phyloP scores from a whole-genome alignment of 1,139 yeast genomes.

The Yamadazyma friedrichii region DNA sequence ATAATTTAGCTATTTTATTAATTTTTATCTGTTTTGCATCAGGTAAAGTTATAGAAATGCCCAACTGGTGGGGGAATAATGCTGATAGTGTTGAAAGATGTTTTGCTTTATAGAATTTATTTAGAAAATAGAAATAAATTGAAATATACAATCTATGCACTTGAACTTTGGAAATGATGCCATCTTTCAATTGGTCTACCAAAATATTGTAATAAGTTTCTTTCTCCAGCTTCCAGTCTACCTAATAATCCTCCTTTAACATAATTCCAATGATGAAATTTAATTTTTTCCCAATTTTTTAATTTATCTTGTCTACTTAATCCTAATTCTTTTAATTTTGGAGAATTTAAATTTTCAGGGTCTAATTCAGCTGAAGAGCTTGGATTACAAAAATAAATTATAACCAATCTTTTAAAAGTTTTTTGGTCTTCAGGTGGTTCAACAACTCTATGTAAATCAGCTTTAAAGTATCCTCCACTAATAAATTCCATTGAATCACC shows the following conservation, averaged over 20 bases:
- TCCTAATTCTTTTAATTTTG: constrained; percentile 29
- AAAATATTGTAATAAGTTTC: constrained; percentile 25
- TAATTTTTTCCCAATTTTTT: constrained; percentile 33
- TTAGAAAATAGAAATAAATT: background rate
- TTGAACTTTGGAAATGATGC: constrained; percentile 24
- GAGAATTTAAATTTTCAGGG: constrained; percentile 34
- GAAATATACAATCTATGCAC: constrained; percentile 2
- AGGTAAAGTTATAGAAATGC: constrained; percentile 29
- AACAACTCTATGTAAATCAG: constrained; percentile 46
- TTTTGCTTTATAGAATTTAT: constrained; percentile 20
- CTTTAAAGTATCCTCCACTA: constrained; percentile 49
- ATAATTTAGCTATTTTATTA: constrained; percentile 36
- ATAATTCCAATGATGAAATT: constrained; percentile 35
- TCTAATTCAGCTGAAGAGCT: constrained; percentile 30
- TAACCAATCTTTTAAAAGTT: constrained; percentile 34
- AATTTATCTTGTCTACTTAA: constrained; percentile 16
- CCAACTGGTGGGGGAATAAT: constrained; percentile 52
- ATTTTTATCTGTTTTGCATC: constrained; percentile 36
- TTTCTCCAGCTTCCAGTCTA: constrained; percentile 31
- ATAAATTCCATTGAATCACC: constrained; percentile 51
- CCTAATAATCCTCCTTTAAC: constrained; percentile 39
- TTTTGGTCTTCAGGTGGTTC: constrained; percentile 47
- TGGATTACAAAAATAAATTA: constrained; percentile 46
- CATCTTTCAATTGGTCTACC: constrained; percentile 42
- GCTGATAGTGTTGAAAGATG: constrained; percentile 40